A percentile compares a stretch with the other conserved stretches of the same genome.
Conservation (phyloP, 805 yeast genomes). For the Myxozyma neotropica region DNA sequence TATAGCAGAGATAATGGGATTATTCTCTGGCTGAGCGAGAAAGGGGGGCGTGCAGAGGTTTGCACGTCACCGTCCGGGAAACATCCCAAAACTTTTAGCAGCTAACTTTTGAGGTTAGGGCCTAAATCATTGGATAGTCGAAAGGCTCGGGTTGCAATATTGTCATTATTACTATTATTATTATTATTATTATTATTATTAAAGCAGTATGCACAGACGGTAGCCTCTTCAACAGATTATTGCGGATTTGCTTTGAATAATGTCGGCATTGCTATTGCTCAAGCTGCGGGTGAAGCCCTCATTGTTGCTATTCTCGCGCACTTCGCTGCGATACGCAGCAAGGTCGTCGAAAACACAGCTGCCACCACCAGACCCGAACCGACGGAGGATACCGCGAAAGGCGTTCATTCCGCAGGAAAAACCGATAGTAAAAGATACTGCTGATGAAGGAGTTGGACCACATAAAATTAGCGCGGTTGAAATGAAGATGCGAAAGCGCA, state of each 20-base stretch:
- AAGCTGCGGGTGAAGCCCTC: background rate
- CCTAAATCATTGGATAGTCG: background rate
- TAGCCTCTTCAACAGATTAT: too few species aligned
- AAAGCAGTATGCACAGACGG: background rate
- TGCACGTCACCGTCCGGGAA: too few species aligned
- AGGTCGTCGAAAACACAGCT: constrained; percentile 10
- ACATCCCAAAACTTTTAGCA: too few species aligned
- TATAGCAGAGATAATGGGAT: background rate
- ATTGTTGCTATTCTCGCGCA: background rate
- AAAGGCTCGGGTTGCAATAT: background rate
- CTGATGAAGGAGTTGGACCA: background rate
- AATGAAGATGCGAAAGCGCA: constrained; percentile 22
- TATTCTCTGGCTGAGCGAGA: too few species aligned
- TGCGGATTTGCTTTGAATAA: background rate
- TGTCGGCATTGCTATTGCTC: background rate
- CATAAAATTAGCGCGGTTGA: constrained; percentile 9
- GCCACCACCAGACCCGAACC: constrained; percentile 22
- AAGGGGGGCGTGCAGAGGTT: too few species aligned
- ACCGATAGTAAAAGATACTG: background rate
- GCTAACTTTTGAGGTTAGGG: background rate
- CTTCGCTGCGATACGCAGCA: background rate
- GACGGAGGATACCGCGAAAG: constrained; percentile 3
- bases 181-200: background rate
- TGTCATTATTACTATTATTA: too few species aligned
- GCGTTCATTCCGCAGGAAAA: background rate